Base-by-base conservation (phyloP, 164 flowering plant genomes). In the Tinospora cordifolia region DNA sequence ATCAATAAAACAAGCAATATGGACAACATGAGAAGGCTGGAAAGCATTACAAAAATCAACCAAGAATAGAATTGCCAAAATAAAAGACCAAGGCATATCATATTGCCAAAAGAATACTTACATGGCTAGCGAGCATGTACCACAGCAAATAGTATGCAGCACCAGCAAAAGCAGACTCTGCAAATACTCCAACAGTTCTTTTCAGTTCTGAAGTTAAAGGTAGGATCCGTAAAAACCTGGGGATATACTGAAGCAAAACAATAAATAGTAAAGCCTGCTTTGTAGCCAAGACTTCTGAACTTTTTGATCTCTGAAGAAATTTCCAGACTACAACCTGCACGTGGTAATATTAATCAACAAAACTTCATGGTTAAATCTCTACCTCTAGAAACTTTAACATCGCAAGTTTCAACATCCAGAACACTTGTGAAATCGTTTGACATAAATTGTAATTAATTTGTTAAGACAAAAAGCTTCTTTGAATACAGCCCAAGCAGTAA, bases 141-240 rank as follows among this genome's bases (percentile, higher is more conserved):
- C 90, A 78, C 34, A 95, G 83, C 83, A 95, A 77, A 82, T 95
- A 90, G 79, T 84, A 89, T 10, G 86, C 99, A 73, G 99, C 99
- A 71, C 99, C 99, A 62, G 99, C 98, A 92, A 95, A 95, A 58
- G 97, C 97, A 77, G 94, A 89, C 83, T 92, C 91, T 70, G 98
- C 97, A 83, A 95, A 87, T 71, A 87, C 97, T 71, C 99, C 99
- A 24, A 93, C 77, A 49, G 99, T 92, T 76, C 98, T 88, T 81
- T 92, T 92, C 74, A 92, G 67, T 76, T 95, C 98, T 67, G 94
- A 84, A 63, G 83, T 84, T 68, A 95, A 77, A 19, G 98, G 98
- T 13, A 84, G 13, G 14, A 92, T 80, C 27, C 97, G 86, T 46
- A 82, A 69, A 73, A 89, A 87, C 79, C 99, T 84, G 13, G 97